These are phyloP conservation scores for Aspergillus persii DNA, from an alignment of 2,329 filamentous ascomycete species.

Conservation along the genomic window DNA sequence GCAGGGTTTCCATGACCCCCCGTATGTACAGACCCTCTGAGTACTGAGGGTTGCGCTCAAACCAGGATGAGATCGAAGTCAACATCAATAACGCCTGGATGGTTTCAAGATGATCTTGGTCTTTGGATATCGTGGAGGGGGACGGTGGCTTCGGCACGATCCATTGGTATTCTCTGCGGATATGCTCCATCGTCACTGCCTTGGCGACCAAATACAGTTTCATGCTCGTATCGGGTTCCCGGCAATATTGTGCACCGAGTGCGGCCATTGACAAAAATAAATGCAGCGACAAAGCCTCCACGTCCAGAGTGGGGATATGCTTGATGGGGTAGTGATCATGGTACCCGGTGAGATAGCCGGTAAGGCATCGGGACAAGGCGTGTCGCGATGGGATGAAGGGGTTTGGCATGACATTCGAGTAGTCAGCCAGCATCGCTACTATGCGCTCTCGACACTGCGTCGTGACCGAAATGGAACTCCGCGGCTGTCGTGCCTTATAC, in stretches of 20 bases:
- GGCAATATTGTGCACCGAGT: constrained; percentile 32
- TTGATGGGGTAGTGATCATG: constrained; percentile 35
- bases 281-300: constrained; percentile 24
- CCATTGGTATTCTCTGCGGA: constrained; percentile 29
- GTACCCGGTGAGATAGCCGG: constrained; percentile 32
- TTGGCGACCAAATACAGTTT: constrained; percentile 33
- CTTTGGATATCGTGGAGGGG: constrained; percentile 14
- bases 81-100: constrained; percentile 29
- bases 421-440: constrained; percentile 20
- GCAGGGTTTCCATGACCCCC: constrained; percentile 29
- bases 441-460: constrained; percentile 31
- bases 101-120: constrained; percentile 27
- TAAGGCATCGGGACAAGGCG: constrained; percentile 33
- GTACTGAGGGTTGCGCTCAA: constrained; percentile 30
- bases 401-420: constrained; percentile 28
- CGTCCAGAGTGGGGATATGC: constrained; percentile 31
- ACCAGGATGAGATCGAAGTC: constrained; percentile 31
- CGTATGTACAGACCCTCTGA: constrained; percentile 29
- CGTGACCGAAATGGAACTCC: constrained; percentile 30
- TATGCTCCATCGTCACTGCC: constrained; percentile 31
- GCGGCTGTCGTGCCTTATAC: constrained; percentile 26
- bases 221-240: constrained; percentile 33
- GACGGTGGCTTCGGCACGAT: background rate
- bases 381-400: constrained; percentile 31
- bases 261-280: constrained; percentile 33